These are phyloP conservation scores for Canna indica DNA, from an alignment of 176 grass and related monocot species.

Conservation along the genomic window DNA sequence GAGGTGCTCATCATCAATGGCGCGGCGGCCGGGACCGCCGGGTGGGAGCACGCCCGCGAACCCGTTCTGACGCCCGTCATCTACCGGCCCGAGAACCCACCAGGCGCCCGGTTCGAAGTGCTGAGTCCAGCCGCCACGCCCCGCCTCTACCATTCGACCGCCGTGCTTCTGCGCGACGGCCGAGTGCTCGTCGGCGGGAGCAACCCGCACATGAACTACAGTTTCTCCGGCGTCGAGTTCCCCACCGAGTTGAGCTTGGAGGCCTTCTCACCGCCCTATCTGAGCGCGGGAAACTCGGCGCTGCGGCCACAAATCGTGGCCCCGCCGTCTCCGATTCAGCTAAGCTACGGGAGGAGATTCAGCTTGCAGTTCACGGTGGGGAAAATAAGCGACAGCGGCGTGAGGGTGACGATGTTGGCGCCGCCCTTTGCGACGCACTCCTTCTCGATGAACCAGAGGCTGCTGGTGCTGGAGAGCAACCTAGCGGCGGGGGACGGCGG, in stretches of 20 bases:
- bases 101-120: not conserved
- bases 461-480: not conserved
- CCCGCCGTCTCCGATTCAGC: not conserved
- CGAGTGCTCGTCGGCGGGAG: conserved; percentile 7
- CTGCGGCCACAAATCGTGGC: not conserved
- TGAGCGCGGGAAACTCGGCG: not conserved
- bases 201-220: conserved; percentile 5
- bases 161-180: conserved; percentile 3
- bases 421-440: conserved; percentile 2
- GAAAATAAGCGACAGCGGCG: not conserved
- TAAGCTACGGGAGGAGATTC: not conserved
- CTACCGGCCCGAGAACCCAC: not conserved
- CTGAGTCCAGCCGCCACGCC: not conserved
- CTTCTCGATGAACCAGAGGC: conserved; percentile 9
- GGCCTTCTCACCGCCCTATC: not conserved
- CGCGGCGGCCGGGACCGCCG: not conserved
- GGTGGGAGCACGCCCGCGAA: not conserved
- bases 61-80: conserved; percentile 1
- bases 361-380: not conserved
- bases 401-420: not conserved
- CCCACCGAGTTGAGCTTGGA: not conserved
- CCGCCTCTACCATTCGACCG: conserved; percentile 4
- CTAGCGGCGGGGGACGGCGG: not conserved
- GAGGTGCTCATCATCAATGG: not conserved
- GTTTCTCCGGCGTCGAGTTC: conserved; percentile 5